Evolutionary conservation across 192 early-diverging fungal species (phyloP).

Genomic region (Coemansia sp.): DNA sequence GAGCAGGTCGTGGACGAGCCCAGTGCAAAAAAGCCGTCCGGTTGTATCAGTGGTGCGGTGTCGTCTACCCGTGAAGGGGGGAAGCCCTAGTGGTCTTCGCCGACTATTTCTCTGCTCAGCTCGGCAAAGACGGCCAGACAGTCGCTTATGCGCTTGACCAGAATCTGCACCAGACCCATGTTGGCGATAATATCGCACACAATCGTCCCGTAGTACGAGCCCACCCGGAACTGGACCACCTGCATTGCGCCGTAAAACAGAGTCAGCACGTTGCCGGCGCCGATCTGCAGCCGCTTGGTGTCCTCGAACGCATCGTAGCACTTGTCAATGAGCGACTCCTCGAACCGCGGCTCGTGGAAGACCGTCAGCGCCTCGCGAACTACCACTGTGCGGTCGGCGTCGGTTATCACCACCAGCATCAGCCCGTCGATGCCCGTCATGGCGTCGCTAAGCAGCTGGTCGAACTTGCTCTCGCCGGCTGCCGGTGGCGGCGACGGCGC

Average conservation of each 20-base stretch:
- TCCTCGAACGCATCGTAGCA: slow-evolving; percentile 52
- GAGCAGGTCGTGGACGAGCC: too few relatives aligned
- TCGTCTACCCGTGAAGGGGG: too few relatives aligned
- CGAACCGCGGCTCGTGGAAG: slow-evolving; percentile 48
- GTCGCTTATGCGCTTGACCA: slow-evolving; percentile 38
- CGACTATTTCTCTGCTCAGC: slow-evolving; percentile 16
- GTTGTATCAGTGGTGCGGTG: too few relatives aligned
- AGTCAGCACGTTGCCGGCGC: slow-evolving; percentile 31
- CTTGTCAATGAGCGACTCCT: slow-evolving; percentile 42
- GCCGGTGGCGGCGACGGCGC: slow-evolving; percentile 5
- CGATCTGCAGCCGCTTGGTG: slow-evolving; percentile 40
- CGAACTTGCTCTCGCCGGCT: slow-evolving; percentile 31
- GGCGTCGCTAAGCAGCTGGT: slow-evolving; percentile 38
- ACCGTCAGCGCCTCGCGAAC: slow-evolving; percentile 38
- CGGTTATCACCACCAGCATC: slow-evolving; percentile 44
- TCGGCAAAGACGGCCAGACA: slow-evolving; percentile 23
- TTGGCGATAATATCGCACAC: slow-evolving; percentile 37
- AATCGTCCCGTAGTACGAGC: slow-evolving; percentile 46
- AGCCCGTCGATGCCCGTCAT: slow-evolving; percentile 37
- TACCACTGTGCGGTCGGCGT: slow-evolving; percentile 25
- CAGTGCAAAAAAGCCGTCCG: too few relatives aligned
- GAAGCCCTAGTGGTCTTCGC: neutral
- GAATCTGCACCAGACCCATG: slow-evolving; percentile 45
- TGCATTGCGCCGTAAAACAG: slow-evolving; percentile 43
- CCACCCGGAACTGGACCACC: slow-evolving; percentile 49